A percentile compares a stretch with the other conserved stretches of the same genome.
Evolutionary conservation across 2,329 filamentous ascomycete genomes (phyloP).

Genomic region (Meredithiella fracta): DNA sequence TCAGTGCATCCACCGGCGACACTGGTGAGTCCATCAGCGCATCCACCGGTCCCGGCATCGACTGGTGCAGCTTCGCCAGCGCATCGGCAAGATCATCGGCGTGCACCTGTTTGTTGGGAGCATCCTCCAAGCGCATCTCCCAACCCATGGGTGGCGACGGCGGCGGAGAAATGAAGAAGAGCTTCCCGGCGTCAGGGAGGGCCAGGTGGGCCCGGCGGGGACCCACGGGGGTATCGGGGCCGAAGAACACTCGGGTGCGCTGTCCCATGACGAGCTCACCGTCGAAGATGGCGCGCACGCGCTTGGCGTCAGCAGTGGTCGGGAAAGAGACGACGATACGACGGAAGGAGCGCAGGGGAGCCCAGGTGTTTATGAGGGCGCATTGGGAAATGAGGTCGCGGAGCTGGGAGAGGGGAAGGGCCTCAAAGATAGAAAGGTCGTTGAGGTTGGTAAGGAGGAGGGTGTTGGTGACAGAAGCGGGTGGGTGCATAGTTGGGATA

Average conservation of each 20-base stretch:
- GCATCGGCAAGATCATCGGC: slow-evolving; percentile 53
- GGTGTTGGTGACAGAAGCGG: slow-evolving; percentile 67
- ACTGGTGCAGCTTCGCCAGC: slow-evolving; percentile 43
- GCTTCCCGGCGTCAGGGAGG: slow-evolving; percentile 52
- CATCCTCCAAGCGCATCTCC: slow-evolving; percentile 51
- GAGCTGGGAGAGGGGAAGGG: slow-evolving; percentile 58
- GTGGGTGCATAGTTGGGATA: slow-evolving; percentile 51
- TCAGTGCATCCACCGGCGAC: slow-evolving; percentile 25
- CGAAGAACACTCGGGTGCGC: slow-evolving; percentile 52
- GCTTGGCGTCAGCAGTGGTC: slow-evolving; percentile 50
- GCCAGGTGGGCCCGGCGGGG: slow-evolving; percentile 40
- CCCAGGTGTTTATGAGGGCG: slow-evolving; percentile 61
- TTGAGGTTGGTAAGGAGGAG: slow-evolving; percentile 70
- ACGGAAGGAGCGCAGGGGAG: slow-evolving; percentile 66
- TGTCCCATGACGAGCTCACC: slow-evolving; percentile 57
- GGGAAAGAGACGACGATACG: slow-evolving; percentile 69
- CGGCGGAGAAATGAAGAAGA: slow-evolving; percentile 57
- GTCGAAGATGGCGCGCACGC: slow-evolving; percentile 57
- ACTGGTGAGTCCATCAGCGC: slow-evolving; percentile 21
- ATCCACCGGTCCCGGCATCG: slow-evolving; percentile 16
- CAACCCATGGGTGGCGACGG: slow-evolving; percentile 52
- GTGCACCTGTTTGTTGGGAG: slow-evolving; percentile 53
- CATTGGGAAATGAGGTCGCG: slow-evolving; percentile 52
- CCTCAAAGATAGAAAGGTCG: slow-evolving; percentile 55
- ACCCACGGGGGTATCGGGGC: slow-evolving; percentile 42